phyloP scores from a whole-genome alignment of 306 rosid genomes.

The Medicago ruthenica region DNA sequence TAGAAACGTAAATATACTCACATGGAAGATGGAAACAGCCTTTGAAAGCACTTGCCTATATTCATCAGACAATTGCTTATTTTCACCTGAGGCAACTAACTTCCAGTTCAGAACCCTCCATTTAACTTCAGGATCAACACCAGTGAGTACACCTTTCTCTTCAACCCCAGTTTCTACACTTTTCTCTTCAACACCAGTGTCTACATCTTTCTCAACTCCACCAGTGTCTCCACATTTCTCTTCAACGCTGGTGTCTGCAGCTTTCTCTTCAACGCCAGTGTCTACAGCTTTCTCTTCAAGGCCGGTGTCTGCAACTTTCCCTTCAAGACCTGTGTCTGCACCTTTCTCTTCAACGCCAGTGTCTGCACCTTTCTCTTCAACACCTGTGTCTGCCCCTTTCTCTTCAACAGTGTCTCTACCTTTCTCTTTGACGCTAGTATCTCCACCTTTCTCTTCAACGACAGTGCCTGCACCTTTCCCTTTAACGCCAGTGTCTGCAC shows the following conservation, averaged over 20 bases:
- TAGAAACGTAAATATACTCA: constrained; percentile 46
- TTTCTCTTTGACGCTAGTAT: neutral
- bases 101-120: constrained; percentile 95
- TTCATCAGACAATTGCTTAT: constrained; percentile 57
- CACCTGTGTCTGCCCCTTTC: constrained; percentile 43
- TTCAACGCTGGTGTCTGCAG: neutral
- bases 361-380: neutral
- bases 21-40: constrained; percentile 87
- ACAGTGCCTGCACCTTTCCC: constrained; percentile 49
- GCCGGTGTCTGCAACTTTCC: constrained; percentile 37
- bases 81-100: constrained; percentile 58
- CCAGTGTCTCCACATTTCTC: constrained; percentile 48
- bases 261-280: neutral
- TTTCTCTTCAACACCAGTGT: constrained; percentile 42
- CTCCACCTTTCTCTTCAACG: neutral
- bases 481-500: neutral
- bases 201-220: neutral
- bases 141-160: neutral
- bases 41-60: constrained; percentile 67
- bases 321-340: constrained; percentile 21
- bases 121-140: constrained; percentile 56
- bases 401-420: constrained; percentile 22
- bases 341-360: neutral
- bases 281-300: neutral
- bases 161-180: neutral